Conservation (phyloP, 2,329 filamentous ascomycete species). For the Epichloe baconii region DNA sequence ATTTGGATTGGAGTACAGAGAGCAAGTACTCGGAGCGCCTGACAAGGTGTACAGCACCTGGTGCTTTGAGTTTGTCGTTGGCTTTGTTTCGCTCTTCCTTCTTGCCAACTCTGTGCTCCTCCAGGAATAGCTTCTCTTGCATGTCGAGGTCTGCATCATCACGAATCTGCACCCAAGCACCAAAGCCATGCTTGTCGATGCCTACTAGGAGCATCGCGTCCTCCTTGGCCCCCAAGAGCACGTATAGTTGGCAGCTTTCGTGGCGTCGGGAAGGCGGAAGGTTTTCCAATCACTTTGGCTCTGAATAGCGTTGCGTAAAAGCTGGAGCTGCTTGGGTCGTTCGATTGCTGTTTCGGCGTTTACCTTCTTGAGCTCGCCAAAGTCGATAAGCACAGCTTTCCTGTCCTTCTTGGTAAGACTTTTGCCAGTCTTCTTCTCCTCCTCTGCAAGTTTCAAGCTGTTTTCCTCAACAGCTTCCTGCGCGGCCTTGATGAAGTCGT, state of each 20-base stretch:
- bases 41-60: constrained; percentile 93
- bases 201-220: constrained; percentile 96
- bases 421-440: constrained; percentile 73
- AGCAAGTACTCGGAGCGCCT: constrained; percentile 89
- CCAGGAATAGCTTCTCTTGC: constrained; percentile 83
- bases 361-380: constrained; percentile 81
- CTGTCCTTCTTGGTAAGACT: constrained; percentile 89
- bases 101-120: constrained; percentile 96
- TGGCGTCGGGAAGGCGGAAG: constrained; percentile 83
- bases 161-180: constrained; percentile 87
- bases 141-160: constrained; percentile 82
- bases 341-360: constrained; percentile 94
- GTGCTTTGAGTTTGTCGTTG: constrained; percentile 73
- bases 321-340: constrained; percentile 74
- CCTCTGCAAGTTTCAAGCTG: constrained; percentile 59
- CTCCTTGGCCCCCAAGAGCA: constrained; percentile 83
- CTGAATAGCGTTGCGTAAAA: constrained; percentile 63
- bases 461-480: constrained; percentile 50
- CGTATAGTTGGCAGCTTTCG: constrained; percentile 81
- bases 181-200: constrained; percentile 86
- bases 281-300: constrained; percentile 56
- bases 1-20: constrained; percentile 81
- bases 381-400: constrained; percentile 93
- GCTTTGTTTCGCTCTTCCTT: constrained; percentile 80
- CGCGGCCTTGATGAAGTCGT: constrained; percentile 53